Percentiles rank a stretch among this genome's conserved stretches.
Conservation (phyloP, 805 yeast genomes). For the Yarrowia sp. region DNA sequence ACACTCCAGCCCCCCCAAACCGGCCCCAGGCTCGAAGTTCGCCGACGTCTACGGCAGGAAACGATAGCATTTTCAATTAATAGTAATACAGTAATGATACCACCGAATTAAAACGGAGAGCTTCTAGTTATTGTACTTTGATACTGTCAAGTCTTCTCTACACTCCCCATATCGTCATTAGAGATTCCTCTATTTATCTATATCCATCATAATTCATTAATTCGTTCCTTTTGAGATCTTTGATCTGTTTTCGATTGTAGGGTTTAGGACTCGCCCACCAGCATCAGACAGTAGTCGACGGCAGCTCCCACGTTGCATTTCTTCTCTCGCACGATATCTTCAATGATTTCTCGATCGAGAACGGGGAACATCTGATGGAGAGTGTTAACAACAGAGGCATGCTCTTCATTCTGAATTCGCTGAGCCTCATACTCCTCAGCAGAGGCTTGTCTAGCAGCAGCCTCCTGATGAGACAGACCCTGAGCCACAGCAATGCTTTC, state of each 20-base stretch:
- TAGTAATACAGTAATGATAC: constrained; percentile 9
- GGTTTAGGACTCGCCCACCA: constrained; percentile 24
- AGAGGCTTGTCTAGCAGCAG: constrained; percentile 51
- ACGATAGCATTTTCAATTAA: neutral
- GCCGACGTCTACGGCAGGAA: constrained; percentile 32
- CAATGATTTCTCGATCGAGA: constrained; percentile 69
- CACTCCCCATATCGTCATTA: neutral
- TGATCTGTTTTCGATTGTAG: neutral
- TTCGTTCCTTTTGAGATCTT: neutral
- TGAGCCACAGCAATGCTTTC: constrained; percentile 38
- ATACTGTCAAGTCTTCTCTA: no score
- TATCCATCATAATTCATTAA: constrained; percentile 20
- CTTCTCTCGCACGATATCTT: constrained; percentile 72
- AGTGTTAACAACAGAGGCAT: constrained; percentile 56
- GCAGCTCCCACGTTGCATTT: constrained; percentile 73
- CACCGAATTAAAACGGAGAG: neutral
- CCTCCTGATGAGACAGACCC: constrained; percentile 46
- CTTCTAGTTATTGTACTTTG: no score
- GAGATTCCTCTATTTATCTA: constrained; percentile 8
- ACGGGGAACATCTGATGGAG: constrained; percentile 77
- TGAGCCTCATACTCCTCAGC: constrained; percentile 53
- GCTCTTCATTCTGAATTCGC: constrained; percentile 55
- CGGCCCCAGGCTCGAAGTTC: constrained; percentile 12
- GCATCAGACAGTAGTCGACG: constrained; percentile 64
- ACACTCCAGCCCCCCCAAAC: constrained; percentile 23